A percentile compares a stretch with the other conserved stretches of the same genome.
Evolutionary conservation across 352 stramenopile species (phyloP).

Genomic region (Blastocystis sp.): DNA sequence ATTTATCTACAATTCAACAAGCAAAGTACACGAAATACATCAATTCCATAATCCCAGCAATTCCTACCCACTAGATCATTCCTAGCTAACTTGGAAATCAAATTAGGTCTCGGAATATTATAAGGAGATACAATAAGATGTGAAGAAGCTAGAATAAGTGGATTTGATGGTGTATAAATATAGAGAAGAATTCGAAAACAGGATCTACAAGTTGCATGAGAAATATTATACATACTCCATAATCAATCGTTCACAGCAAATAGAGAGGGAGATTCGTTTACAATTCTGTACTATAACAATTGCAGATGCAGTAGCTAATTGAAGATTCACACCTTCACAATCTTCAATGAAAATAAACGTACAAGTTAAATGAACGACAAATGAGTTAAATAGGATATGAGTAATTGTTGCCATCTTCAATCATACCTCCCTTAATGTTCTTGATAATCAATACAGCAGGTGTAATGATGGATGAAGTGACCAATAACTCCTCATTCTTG

Average conservation of each 20-base stretch:
- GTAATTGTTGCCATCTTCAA: not conserved
- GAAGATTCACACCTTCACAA: not conserved
- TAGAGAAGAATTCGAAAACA: not conserved
- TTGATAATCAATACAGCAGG: not conserved
- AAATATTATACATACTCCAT: not conserved
- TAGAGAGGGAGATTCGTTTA: not conserved
- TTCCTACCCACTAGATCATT: not conserved
- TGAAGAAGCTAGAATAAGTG: not conserved
- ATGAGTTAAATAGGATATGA: constrained; percentile 16
- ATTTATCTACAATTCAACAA: not conserved
- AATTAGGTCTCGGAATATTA: not conserved
- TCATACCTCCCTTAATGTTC: not conserved
- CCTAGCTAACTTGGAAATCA: not conserved
- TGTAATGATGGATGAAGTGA: not conserved
- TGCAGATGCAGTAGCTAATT: not conserved
- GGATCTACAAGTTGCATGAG: not conserved
- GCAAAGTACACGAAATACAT: not conserved
- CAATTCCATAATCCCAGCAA: constrained; percentile 45
- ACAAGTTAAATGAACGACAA: not conserved
- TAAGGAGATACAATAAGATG: not conserved
- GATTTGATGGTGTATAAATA: not conserved
- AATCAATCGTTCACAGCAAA: constrained; percentile 25
- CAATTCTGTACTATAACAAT: constrained; percentile 6
- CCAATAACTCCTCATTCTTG: not conserved
- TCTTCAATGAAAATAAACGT: constrained; percentile 2